Evolutionary conservation across 192 early-diverging fungal genomes (phyloP).

Genomic region (Linnemannia zychae): DNA sequence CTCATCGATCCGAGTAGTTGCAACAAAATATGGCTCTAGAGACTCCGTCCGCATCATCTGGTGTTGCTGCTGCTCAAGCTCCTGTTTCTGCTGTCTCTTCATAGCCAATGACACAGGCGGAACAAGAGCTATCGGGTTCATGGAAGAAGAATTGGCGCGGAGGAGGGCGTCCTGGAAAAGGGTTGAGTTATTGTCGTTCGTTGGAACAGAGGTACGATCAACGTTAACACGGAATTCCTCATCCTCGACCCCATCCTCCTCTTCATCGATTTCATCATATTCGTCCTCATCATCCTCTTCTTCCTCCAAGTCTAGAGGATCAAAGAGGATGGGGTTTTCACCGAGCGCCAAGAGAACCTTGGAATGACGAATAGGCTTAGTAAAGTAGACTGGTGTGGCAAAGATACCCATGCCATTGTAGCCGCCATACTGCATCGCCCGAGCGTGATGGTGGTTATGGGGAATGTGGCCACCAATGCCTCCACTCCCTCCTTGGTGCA

Average conservation of each 20-base stretch:
- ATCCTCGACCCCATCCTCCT: background rate
- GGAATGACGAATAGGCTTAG: constrained; percentile 52
- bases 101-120: background rate
- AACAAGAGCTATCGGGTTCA: background rate
- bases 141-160: background rate
- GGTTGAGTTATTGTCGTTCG: background rate
- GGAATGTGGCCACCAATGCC: background rate
- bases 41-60: background rate
- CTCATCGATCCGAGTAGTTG: background rate
- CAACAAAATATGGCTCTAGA: background rate
- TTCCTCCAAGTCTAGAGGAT: constrained; percentile 14
- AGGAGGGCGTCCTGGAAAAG: background rate
- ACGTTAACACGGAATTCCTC: background rate
- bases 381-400: constrained; percentile 35
- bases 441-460: background rate
- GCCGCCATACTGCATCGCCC: background rate
- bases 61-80: too few relatives aligned
- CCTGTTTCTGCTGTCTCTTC: background rate
- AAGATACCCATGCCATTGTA: constrained; percentile 25
- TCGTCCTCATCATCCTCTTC: background rate
- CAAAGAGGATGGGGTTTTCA: constrained; percentile 18
- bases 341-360: constrained; percentile 36
- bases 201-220: background rate
- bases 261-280: background rate
- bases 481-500: background rate